Evolutionary conservation across 106 monocot species (phyloP).

Genomic region (Dioscorea alata): DNA sequence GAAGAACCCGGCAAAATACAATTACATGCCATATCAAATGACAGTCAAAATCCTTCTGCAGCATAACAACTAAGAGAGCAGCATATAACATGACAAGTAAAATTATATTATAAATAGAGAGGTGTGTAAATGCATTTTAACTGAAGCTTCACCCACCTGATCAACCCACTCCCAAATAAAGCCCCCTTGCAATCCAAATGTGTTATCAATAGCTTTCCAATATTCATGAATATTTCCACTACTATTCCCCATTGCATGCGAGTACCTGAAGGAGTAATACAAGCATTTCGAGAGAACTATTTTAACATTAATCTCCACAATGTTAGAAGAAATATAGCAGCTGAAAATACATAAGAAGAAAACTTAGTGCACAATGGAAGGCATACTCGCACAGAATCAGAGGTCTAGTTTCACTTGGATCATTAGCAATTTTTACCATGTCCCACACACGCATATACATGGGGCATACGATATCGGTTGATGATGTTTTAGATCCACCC

Average conservation of each 20-base stretch:
- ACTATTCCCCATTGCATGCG: constrained; percentile 99
- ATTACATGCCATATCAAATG: too few relatives aligned
- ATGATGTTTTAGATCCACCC: constrained; percentile 90
- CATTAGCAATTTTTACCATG: constrained; percentile 78
- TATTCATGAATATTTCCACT: constrained; percentile 88
- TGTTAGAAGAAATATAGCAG: too few relatives aligned
- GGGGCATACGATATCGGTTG: constrained; percentile 97
- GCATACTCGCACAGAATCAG: constrained; percentile 96
- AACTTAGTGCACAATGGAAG: neutral
- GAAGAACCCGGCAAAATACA: too few relatives aligned
- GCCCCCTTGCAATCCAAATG: constrained; percentile 93
- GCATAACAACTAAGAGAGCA: too few relatives aligned
- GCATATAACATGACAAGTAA: too few relatives aligned
- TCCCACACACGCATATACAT: constrained; percentile 99
- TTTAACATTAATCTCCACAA: neutral
- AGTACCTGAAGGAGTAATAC: constrained; percentile 51
- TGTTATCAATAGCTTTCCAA: constrained; percentile 87
- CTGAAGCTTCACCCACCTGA: constrained; percentile 38
- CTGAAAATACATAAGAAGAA: too few relatives aligned
- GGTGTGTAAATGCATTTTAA: too few relatives aligned
- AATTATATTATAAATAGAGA: too few relatives aligned
- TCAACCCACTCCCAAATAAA: constrained; percentile 99
- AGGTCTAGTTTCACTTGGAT: constrained; percentile 81
- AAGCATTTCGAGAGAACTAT: constrained; percentile 8
- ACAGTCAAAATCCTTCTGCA: too few relatives aligned